Percentiles rank a stretch among this genome's conserved stretches.
phyloP scores from a whole-genome alignment of 1,284 basidiomycete genomes.

The Ceratobasidium sp. region DNA sequence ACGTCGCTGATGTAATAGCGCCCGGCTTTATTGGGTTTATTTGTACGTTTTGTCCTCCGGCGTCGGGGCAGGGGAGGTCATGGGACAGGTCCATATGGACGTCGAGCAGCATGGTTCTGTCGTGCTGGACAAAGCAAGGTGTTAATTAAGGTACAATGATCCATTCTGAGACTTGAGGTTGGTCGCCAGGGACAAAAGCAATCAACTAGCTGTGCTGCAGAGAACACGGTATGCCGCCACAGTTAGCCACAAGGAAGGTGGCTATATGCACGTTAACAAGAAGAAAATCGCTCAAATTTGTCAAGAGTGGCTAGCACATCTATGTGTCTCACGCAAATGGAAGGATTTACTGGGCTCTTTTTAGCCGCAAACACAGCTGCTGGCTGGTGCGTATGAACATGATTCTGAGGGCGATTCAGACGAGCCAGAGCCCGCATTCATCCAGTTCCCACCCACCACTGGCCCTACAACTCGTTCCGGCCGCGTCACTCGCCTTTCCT shows the following conservation, averaged over 20 bases:
- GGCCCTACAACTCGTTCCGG: background rate
- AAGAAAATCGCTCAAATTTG: no score
- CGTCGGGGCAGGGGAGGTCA: slow-evolving; percentile 9
- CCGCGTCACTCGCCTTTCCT: background rate
- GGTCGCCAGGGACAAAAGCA: no score
- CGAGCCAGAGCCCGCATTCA: background rate
- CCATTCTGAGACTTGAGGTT: no score
- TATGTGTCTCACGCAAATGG: no score
- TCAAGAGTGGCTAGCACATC: no score
- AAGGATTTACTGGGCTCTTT: slow-evolving; percentile 3
- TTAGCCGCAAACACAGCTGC: slow-evolving; percentile 7
- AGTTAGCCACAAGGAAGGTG: no score
- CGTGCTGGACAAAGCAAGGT: background rate
- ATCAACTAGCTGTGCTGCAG: no score
- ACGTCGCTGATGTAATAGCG: slow-evolving; percentile 33
- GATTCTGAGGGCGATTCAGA: background rate
- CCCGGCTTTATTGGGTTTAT: background rate
- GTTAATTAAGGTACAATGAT: no score
- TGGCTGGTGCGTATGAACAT: background rate
- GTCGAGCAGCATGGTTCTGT: slow-evolving; percentile 14
- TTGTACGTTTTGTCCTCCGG: slow-evolving; percentile 13
- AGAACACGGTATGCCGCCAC: no score
- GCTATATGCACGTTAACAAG: no score
- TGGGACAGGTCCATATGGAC: slow-evolving; percentile 13
- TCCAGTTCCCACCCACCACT: background rate